Base-by-base conservation (phyloP, 2,329 filamentous ascomycete species). In the Penicillium sp. region DNA sequence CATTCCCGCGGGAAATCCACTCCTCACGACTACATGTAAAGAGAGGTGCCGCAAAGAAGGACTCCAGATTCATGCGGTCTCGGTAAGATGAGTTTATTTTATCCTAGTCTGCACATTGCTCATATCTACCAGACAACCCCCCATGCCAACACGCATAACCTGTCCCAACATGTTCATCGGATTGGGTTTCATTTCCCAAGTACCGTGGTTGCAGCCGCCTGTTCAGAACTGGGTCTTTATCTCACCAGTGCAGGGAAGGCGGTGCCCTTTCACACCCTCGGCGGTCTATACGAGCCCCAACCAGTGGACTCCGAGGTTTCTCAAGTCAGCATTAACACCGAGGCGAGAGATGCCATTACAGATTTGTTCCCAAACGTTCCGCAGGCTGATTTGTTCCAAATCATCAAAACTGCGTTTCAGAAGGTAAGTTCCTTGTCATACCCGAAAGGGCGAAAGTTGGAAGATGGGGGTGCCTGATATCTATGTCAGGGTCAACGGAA, bases 331-430 rank as follows among this genome's bases (percentile, higher is more conserved):
- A 75, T 79, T 42, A 78, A 80, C 51, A 75, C 78, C n/a, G 76
- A 82, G 60, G 79, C 82, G 43, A 72, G 76, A 51, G 76, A 78
- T 46, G 79, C 80, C 9, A 78, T 86, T 43, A 78, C 74, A 53
- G 82, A 85, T 59, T 69, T 84, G 25, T 84, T 84, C 56, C 81
- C 82, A 3, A 81, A 79, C 52, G 83, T 84, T 24, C 82, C 81
- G 2, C 75, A 80, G 44, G 71, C 74, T 46, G 80, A 83, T 62
- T 62, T 83, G 8, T 72, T 78, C 41, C 72, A 76, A 45, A 83
- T 85, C 49, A 77, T 83, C 55, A 75, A 77, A 53, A 81, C 78
- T 50, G 79, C 82, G 25, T 84, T 83, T 67, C 74, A 80, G 66
- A 76, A 81, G 72, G 78, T 80, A 72, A 44, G 62, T 65, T 44